Conservation (phyloP, 176 grass and related monocot genomes). For the Aegilops speltoides region DNA sequence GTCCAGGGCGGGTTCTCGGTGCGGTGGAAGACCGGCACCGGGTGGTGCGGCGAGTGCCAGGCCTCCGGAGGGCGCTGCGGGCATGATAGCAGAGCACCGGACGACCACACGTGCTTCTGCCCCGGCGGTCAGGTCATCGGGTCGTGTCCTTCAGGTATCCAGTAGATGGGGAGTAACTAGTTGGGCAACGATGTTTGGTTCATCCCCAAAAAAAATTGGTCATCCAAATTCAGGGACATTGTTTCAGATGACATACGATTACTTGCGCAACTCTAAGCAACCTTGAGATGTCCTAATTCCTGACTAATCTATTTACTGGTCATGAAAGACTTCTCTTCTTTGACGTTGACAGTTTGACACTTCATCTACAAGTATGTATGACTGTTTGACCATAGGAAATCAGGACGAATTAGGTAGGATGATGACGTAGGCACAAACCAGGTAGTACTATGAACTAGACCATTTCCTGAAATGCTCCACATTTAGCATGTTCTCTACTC, state of each 20-base stretch:
- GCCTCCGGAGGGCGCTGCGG: slow-evolving; percentile 52
- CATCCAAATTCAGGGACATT: not conserved
- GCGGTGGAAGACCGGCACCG: slow-evolving; percentile 31
- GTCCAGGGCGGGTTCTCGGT: slow-evolving; percentile 33
- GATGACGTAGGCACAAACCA: not conserved
- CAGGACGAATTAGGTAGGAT: not conserved
- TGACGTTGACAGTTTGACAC: too few relatives aligned
- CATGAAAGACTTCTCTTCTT: not conserved
- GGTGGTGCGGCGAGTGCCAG: slow-evolving; percentile 41
- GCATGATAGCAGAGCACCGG: not conserved
- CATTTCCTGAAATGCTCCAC: not conserved
- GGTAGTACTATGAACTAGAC: not conserved
- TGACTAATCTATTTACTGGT: not conserved
- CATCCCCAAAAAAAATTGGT: not conserved
- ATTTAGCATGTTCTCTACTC: not conserved
- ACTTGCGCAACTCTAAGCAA: not conserved
- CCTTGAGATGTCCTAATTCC: not conserved
- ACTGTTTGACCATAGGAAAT: not conserved
- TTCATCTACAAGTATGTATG: not conserved
- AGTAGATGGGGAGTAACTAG: not conserved
- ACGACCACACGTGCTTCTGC: slow-evolving; percentile 39
- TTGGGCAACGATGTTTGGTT: not conserved
- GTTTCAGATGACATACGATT: not conserved
- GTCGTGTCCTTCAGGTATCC: slow-evolving; percentile 30
- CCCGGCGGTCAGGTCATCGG: not conserved